A percentile compares a stretch with the other conserved stretches of the same genome.
These are phyloP conservation scores for Eucalyptus erythrocorys DNA, from an alignment of 345 rosid species.

Conservation along the genomic window DNA sequence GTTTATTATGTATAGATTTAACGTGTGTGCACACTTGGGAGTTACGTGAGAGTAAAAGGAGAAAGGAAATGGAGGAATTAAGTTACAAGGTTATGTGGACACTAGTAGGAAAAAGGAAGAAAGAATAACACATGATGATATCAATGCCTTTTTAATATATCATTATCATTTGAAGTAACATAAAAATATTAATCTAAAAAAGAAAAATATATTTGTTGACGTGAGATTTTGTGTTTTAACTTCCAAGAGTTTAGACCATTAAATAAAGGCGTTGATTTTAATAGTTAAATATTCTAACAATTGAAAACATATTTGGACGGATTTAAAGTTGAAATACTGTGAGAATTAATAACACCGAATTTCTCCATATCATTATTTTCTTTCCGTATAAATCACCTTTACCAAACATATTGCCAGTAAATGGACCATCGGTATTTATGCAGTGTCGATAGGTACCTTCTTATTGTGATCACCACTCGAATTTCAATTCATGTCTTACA, in stretches of 20 bases:
- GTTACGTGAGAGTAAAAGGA: neutral
- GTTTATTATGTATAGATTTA: neutral
- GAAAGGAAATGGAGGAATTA: neutral
- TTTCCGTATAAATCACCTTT: no score
- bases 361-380: neutral
- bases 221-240: no score
- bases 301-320: no score
- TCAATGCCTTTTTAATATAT: neutral
- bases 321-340: neutral
- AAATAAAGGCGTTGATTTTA: accelerated
- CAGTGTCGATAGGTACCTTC: neutral
- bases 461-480: neutral
- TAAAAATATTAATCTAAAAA: no score
- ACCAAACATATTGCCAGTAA: neutral
- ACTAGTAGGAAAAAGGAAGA: neutral
- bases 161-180: no score
- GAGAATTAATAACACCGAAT: neutral
- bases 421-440: neutral
- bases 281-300: no score
- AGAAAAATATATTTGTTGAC: no score
- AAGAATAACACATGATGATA: neutral
- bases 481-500: neutral
- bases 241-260: accelerated
- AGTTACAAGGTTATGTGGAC: neutral
- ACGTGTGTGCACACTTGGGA: neutral